Evolutionary conservation across 2,329 filamentous ascomycete genomes (phyloP).

Genomic region (Colletotrichum liaoningense): DNA sequence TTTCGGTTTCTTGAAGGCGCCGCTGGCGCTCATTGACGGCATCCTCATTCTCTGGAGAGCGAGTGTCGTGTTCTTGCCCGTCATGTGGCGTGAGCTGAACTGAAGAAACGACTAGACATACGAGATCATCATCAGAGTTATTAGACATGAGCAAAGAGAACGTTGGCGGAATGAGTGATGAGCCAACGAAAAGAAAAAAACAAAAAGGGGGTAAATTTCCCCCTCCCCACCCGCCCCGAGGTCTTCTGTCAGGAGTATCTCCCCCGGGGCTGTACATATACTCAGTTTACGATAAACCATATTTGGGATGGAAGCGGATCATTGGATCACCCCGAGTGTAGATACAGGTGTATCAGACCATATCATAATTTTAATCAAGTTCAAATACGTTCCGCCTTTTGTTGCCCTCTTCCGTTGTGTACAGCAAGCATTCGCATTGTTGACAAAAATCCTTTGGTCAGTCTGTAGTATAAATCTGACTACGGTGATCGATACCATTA

Average conservation of each 20-base stretch:
- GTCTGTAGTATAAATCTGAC: too few species aligned
- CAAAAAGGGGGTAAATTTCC: neutral
- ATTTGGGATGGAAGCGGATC: constrained; percentile 23
- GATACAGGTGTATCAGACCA: constrained; percentile 18
- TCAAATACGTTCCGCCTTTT: neutral
- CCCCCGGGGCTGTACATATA: constrained; percentile 19
- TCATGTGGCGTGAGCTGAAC: constrained; percentile 76
- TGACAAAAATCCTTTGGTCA: too few species aligned
- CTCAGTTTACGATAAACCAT: constrained; percentile 8
- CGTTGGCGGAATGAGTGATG: constrained; percentile 25
- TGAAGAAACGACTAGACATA: constrained; percentile 18
- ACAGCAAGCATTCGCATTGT: too few species aligned
- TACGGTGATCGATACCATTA: too few species aligned
- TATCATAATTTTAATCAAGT: constrained; percentile 25
- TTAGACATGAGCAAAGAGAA: constrained; percentile 19
- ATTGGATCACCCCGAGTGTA: constrained; percentile 23
- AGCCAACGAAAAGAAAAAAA: constrained; percentile 7
- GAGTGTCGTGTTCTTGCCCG: constrained; percentile 84
- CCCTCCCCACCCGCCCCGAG: neutral
- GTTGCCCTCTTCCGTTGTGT: too few species aligned
- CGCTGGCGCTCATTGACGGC: constrained; percentile 73
- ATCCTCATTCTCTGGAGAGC: constrained; percentile 83
- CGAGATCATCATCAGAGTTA: neutral
- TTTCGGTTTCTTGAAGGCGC: constrained; percentile 67
- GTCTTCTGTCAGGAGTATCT: constrained; percentile 13